Evolutionary conservation across 495 filamentous ascomycete genomes (phyloP).

Genomic region (Xylaria cubensis): DNA sequence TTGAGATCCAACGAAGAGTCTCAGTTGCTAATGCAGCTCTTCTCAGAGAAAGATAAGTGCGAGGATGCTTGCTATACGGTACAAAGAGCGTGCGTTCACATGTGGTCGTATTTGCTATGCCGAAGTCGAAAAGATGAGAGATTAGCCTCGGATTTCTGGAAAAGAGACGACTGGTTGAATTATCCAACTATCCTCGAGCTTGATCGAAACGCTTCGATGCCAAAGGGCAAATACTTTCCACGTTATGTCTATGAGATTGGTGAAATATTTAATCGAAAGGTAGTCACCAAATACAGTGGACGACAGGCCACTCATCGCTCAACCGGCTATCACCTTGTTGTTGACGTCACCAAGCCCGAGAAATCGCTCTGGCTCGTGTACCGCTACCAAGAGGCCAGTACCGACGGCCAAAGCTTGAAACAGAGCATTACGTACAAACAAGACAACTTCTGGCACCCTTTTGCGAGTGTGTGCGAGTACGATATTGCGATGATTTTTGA

Average conservation of each 20-base stretch:
- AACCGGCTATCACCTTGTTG: slow-evolving; percentile 26
- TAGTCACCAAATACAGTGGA: slow-evolving; percentile 22
- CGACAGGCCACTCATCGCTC: slow-evolving; percentile 26
- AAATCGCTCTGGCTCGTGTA: slow-evolving; percentile 28
- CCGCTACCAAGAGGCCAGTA: slow-evolving; percentile 18
- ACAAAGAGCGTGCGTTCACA: slow-evolving; percentile 25
- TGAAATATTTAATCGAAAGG: slow-evolving; percentile 26
- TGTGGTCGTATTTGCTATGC: slow-evolving; percentile 27
- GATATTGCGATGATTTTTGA: slow-evolving; percentile 29
- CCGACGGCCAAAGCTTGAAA: slow-evolving; percentile 16
- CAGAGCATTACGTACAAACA: slow-evolving; percentile 26
- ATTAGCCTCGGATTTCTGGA: slow-evolving; percentile 20
- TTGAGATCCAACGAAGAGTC: slow-evolving; percentile 18
- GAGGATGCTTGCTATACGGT: slow-evolving; percentile 28
- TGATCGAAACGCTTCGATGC: slow-evolving; percentile 13
- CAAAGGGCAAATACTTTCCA: slow-evolving; percentile 26
- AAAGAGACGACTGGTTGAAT: slow-evolving; percentile 23
- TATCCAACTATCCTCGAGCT: slow-evolving; percentile 27
- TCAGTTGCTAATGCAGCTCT: slow-evolving; percentile 22
- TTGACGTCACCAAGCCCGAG: slow-evolving; percentile 26
- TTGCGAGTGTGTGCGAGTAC: slow-evolving; percentile 25
- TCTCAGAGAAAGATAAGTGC: slow-evolving; percentile 24
- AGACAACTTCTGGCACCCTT: slow-evolving; percentile 26
- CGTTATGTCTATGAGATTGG: slow-evolving; percentile 28
- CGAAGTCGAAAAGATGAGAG: slow-evolving; percentile 22